Percentiles rank a stretch among this genome's conserved stretches.
Evolutionary conservation across 805 yeast species (phyloP).

Genomic region (Spathaspora gorwiae): DNA sequence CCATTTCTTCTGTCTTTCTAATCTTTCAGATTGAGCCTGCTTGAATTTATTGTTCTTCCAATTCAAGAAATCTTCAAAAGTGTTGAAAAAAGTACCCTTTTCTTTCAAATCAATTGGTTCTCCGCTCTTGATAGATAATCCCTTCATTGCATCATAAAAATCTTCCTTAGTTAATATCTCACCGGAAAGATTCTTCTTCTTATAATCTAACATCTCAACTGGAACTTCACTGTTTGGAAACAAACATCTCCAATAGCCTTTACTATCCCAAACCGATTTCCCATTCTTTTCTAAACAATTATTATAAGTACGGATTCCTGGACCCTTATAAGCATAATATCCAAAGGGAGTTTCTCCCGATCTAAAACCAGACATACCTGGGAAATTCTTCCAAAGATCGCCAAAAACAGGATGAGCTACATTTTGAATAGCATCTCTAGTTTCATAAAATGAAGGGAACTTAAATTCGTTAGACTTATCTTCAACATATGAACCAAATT

Average conservation of each 20-base stretch:
- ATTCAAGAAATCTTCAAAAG: slow-evolving; percentile 57
- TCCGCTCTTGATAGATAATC: slow-evolving; percentile 9
- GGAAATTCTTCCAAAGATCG: slow-evolving; percentile 4
- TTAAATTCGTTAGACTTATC: slow-evolving; percentile 1
- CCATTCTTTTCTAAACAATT: slow-evolving; percentile 67
- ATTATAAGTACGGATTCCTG: slow-evolving; percentile 54
- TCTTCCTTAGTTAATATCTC: slow-evolving; percentile 54
- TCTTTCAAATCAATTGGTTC: slow-evolving; percentile 37
- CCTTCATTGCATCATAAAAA: slow-evolving; percentile 34
- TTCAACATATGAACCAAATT: slow-evolving; percentile 1
- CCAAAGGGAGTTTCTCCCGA: slow-evolving; percentile 38
- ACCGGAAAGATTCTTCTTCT: slow-evolving; percentile 20
- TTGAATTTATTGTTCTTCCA: slow-evolving; percentile 61
- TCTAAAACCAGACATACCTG: slow-evolving; percentile 12
- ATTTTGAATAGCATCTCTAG: slow-evolving; percentile 4
- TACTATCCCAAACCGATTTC: slow-evolving; percentile 72
- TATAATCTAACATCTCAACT: slow-evolving; percentile 24
- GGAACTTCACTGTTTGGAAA: slow-evolving; percentile 54
- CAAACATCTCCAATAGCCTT: slow-evolving; percentile 88
- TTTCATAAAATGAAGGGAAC: slow-evolving; percentile 13
- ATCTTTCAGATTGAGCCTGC: slow-evolving; percentile 36
- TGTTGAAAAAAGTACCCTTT: slow-evolving; percentile 59
- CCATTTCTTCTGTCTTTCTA: slow-evolving; percentile 8
- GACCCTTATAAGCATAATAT: slow-evolving; percentile 51
- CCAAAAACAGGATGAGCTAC: slow-evolving; percentile 2